Evolutionary conservation across 805 yeast genomes (phyloP), one percentile per base, ranked within the genome.

Genomic region (Hanseniaspora pseudoguilliermondii): DNA sequence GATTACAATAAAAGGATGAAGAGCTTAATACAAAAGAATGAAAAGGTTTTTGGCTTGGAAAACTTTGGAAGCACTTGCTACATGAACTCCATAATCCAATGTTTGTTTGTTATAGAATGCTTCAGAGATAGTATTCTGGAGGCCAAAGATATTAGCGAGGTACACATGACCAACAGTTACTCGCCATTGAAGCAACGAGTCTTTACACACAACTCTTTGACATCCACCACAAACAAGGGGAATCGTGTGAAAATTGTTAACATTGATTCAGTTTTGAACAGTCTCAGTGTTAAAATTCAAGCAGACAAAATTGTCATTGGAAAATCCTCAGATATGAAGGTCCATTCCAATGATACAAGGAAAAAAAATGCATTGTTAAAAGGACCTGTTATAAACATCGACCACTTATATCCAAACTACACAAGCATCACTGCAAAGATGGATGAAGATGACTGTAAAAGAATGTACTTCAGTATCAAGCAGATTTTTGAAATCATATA

Each of bases 21-120:
- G n/a, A 10, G 20, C 3, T 8, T 46, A 15, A 23, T 53, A 4
- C 10, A 15, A 4, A 21, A 47, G 4, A 39, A 34, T 13, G 42
- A 77, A 58, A 85, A 84, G 66, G 76, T 85, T 23, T 85, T 79
- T 66, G 95, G 95, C 0, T 79, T 84, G 77, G 93, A 86, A 65
- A 86, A 86, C 65, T 85, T 84, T 63, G 95, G 95, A 2, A 84
- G 89, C 66, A 89, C 97, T 0, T 93, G 97, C 71, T 91, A 91
- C 71, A 86, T 95, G 69, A 93, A 93, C 63, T 87, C 96, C 10
- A 86, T 93, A 34, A 71, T 93, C 25, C 98, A 93, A 67, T 87
- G 95, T 61, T 75, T 91, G 10, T 91, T 79, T 72, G 83, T 85
- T 69, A 77, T 91, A 3, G 75, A 77, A 27, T 77, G 76, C 32